Base-by-base conservation (phyloP, 164 flowering plant species). In the Magnolia officinalis region DNA sequence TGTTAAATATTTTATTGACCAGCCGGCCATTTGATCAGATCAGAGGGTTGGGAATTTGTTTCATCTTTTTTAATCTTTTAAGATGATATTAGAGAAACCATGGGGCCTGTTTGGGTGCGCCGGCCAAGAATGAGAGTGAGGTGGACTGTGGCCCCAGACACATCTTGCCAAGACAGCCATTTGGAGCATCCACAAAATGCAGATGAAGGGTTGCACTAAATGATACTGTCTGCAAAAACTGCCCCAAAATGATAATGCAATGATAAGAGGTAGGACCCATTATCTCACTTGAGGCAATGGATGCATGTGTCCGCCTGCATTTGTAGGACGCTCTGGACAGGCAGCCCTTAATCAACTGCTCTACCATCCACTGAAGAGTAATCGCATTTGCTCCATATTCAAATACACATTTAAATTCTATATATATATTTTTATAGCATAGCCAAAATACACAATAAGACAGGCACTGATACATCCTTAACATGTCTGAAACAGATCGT, bases 401-500 rank as follows among this genome's bases (percentile, higher is more conserved):
- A 37, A 37, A 37, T 4, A 37, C 4, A 0, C 45, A 37, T 37
- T 37, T 37, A 37, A 37, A 37, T 37, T 37, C 45, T 37, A 37
- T 37, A 37, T 5, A n/a, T n/a, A n/a, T n/a, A n/a, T 37, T 37
- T 37, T 37, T 37, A 37, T 37, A 37, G 45, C 45, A 37, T 37
- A 37, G 45, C 45, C 45, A 9, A 55, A 55, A 55, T 16, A 11
- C 61, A 8, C 13, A 55, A 55, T 55, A 55, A 11, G 18, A 16
- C 61, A 2, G 13, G 4, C 13, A 55, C 18, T 55, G 61, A 55
- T 55, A 11, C 61, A 55, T 55, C 13, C 61, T 55, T 13, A 11
- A 1, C 20, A 37, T 37, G 68, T n/a, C 23, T 82, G 73, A 16
- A 71, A 74, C 86, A 93, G 98, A 84, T 94, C 52, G 90, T 90